Base-by-base conservation (phyloP, 768 basidiomycete species). In the Tremella fuciformis region DNA sequence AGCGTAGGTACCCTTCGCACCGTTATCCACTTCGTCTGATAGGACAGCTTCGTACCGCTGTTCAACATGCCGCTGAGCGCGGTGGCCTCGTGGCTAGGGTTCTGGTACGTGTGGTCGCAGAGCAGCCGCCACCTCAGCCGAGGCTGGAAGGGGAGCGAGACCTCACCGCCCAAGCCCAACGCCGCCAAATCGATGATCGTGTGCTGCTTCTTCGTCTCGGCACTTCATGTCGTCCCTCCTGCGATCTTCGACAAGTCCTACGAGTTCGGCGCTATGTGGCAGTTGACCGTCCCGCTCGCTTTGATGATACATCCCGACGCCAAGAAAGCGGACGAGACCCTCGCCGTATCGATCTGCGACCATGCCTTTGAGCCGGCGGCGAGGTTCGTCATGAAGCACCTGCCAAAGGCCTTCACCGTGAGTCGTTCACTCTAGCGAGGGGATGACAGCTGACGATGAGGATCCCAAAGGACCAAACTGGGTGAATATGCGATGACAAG, bases 221-320 rank as follows among this genome's bases (percentile, higher is more conserved):
- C 55, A 1, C n/a, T 63, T 40, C 61, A 67, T 22, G 55, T 70
- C 2, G 51, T 70, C 37, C 71, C 71, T n/a, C 42, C 50, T 16
- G 64, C 70, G 59, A 38, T 67, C 13, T 68, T 70, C 47, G 63
- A 70, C 37, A 62, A 66, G 38, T 47, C 60, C 6, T 63, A 62
- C 39, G 67, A 73, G 57, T 66, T 73, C 39, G 71, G 71, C 18
- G 66, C 71, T 6, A 40, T 73, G 39, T 73, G 71, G 71, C 49
- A 44, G 8, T 73, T 73, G 57, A 60, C 67, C 56, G 38, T 73
- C 9, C 71, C 71, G 8, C 63, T 67, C 16, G 22, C 66, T 15
- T 38, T 73, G 26, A 67, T 73, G 37, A 59, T 64, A n/a, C 66
- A 63, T 2, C 66, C 61, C 0, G 53, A 48, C n/a, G 40, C 42